Base-by-base conservation (phyloP, 2,329 filamentous ascomycete species). In the Lecanicillium sp. region DNA sequence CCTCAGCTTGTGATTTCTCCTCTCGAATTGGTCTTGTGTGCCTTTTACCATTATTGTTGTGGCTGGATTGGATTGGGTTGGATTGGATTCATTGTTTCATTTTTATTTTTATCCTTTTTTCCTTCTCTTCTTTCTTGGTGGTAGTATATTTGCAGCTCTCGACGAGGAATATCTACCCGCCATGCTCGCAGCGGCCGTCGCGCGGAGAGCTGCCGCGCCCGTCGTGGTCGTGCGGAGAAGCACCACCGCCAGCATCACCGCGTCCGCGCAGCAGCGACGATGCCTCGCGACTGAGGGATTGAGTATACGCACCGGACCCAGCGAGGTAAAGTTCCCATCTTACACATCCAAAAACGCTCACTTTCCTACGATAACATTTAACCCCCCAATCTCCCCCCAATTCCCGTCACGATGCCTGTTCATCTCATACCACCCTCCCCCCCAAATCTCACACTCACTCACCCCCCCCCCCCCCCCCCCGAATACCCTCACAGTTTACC, bases 241-340 rank as follows among this genome's bases (percentile, higher is more conserved):
- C 7, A 15, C 5, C 5, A 20, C 32, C 24, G 10, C 14, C 35
- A 7, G 9, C 5, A n/a, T 2, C 2, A 10, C 32, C 17, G 19
- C 29, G n/a, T 17, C 17, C n/a, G 33, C 29, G 15, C 37, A 17
- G 17, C 48, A 45, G 41, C 47, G 38, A 36, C 51, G 52, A 48
- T 52, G 47, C 12, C 37, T 49, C 15, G 41, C 21, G 2, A 51
- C 50, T 0, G 37, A 54, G 14, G 24, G 32, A 19, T 38, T 54
- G 24, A 54, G 52, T 38, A 54, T 54, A 45, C 52, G 52, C n/a
- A 51, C 44, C 12, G 52, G 52, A 8, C 45, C 52, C 3, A 50
- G 24, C 14, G 50, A 54, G 38, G 52, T 52, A 41, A 45, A 26
- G n/a, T n/a, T n/a, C n/a, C n/a, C n/a, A n/a, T n/a, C n/a, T n/a